Base-by-base conservation (phyloP, 805 yeast species). In the Dipodascopsis uninucleata region DNA sequence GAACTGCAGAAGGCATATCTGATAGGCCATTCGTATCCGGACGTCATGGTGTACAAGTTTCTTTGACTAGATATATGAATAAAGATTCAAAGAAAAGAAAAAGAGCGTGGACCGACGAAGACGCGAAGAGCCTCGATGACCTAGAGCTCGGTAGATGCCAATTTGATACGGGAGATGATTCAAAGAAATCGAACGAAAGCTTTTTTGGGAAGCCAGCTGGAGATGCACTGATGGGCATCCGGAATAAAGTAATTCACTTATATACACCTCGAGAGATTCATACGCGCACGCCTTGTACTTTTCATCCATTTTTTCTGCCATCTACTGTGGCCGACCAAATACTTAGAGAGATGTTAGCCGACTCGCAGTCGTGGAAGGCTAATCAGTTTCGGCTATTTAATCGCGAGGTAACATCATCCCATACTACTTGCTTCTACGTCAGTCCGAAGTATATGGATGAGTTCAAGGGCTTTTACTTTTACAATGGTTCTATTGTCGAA, bases 371-470 rank as follows among this genome's bases (percentile, higher is more conserved):
- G 0, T 77, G 78, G 65, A 55, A 52, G 1, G 60, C 66, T 6
- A 69, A 71, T 20, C 66, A 71, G 52, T 85, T 85, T 58, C 71
- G 75, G 45, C 65, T 85, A 7, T 83, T 82, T 53, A 87, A 82
- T 1, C 75, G 80, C 14, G 61, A 69, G 39, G 82, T 85, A 39
- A 59, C 57, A 5, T 77, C 89, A 1, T 75, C 76, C n/a, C 87
- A 81, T 58, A 60, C 65, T 4, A 65, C 76, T 1, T 68, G 71
- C 3, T 34, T 67, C 7, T 76, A 70, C 54, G 54, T 67, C 0
- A 55, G 57, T 25, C 41, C 63, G 50, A 22, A 59, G 22, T 36
- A 44, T 18, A 37, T 44, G 5, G 41, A 52, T 7, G 52, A 48
- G 22, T 46, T 50, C 39, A n/a, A 43, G 28, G 45, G 45, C 43